phyloP scores from a whole-genome alignment of 202 grass and related monocot genomes.

The Musa balbisiana region DNA sequence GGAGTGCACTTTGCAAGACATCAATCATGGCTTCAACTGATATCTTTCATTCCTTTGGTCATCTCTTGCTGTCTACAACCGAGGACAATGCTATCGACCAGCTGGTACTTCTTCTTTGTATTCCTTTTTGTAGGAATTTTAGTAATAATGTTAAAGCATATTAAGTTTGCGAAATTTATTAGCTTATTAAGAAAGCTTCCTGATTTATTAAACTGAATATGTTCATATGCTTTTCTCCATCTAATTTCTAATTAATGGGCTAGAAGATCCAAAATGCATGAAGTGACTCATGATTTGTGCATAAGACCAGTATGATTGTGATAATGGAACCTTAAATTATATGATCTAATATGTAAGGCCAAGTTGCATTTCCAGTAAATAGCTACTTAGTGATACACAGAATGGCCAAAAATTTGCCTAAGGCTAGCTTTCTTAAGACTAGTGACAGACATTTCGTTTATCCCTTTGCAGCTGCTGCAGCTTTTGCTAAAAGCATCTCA shows the following conservation, averaged over 20 bases:
- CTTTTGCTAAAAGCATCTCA: conserved; percentile 93
- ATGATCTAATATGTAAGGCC: too few relatives aligned
- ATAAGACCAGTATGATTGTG: too few relatives aligned
- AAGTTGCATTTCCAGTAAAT: too few relatives aligned
- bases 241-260: neutral
- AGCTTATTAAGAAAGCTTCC: neutral
- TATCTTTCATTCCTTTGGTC: conserved; percentile 52
- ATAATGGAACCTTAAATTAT: too few relatives aligned
- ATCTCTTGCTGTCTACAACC: conserved; percentile 31
- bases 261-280: neutral
- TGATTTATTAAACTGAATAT: too few relatives aligned
- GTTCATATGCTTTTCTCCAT: neutral
- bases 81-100: conserved; percentile 53
- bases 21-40: conserved; percentile 78
- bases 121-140: neutral
- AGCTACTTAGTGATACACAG: too few relatives aligned
- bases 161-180: neutral
- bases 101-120: conserved; percentile 33
- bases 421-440: too few relatives aligned
- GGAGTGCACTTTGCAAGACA: conserved; percentile 87
- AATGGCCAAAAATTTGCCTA: too few relatives aligned
- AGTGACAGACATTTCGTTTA: too few relatives aligned
- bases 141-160: too few relatives aligned
- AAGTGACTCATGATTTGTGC: neutral
- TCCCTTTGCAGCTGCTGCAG: conserved; percentile 54